These are phyloP conservation scores for Lojkania enalia DNA, from an alignment of 2,329 filamentous ascomycete genomes.

Conservation along the genomic window DNA sequence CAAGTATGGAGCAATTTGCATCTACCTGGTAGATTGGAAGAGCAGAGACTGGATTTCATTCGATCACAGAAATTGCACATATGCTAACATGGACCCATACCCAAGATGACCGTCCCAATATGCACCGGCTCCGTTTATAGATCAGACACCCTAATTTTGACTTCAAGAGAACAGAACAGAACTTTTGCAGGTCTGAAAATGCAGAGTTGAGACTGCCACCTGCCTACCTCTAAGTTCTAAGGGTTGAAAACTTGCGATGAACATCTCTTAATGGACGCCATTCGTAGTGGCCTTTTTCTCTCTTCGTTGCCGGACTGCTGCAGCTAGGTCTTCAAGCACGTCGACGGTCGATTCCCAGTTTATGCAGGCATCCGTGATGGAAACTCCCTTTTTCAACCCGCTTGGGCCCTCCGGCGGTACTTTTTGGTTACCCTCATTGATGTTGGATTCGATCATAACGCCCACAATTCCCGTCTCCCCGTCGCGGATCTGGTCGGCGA, in stretches of 20 bases:
- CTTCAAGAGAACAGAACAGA: too few relatives aligned
- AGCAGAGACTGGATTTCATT: too few relatives aligned
- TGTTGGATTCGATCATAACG: constrained; percentile 99
- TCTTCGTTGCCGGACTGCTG: constrained; percentile 77
- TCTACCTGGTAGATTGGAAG: too few relatives aligned
- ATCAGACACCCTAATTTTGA: too few relatives aligned
- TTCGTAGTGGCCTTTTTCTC: constrained; percentile 44
- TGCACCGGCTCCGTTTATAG: too few relatives aligned
- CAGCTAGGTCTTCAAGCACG: constrained; percentile 82
- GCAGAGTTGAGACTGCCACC: too few relatives aligned
- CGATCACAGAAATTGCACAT: too few relatives aligned
- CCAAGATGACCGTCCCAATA: too few relatives aligned
- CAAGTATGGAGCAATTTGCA: too few relatives aligned
- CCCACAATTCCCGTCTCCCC: constrained; percentile 89
- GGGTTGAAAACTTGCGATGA: not conserved
- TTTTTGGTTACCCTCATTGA: constrained; percentile 80
- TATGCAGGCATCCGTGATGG: constrained; percentile 96
- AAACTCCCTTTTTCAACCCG: constrained; percentile 83
- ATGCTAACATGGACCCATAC: too few relatives aligned
- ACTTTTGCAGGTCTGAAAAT: too few relatives aligned
- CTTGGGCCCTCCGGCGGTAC: constrained; percentile 79
- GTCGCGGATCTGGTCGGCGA: constrained; percentile 83
- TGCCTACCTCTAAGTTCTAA: too few relatives aligned
- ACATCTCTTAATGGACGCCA: constrained; percentile 25
- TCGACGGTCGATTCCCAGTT: constrained; percentile 83